Evolutionary conservation across 139 green algal genomes (phyloP), one percentile per base, ranked within the genome.

Genomic region (Tetradesmus obliquus): DNA sequence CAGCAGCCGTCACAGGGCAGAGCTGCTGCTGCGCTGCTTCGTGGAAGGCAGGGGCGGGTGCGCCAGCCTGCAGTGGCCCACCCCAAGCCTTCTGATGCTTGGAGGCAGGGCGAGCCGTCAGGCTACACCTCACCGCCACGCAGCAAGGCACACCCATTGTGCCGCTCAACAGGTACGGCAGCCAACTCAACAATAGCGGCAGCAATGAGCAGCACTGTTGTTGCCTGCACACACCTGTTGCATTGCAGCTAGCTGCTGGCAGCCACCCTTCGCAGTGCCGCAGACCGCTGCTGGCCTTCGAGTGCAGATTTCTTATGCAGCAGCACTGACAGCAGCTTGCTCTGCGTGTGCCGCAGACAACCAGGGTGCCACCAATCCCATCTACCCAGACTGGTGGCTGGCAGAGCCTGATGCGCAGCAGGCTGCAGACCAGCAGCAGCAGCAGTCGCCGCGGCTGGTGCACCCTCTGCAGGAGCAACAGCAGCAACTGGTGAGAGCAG

Each of bases 351-450:
- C 53, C 20, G 79, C 83, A 89, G 90, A 92, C 83, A 92, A 92
- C 71, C 90, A 92, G 83, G 90, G 69, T 1, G 90, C 90, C 13
- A 92, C 90, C 5, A 90, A 71, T 83, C 90, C 90, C 24, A 86
- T 92, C 53, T 92, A 92, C 24, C 90, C 90, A 15, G 90, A 92
- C 54, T 92, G 90, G 90, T 92, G 90, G 90, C 53, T 76, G 2
- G 22, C 80, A 82, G 53, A 86, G 51, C 10, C 55, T 83, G 24
- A 83, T 83, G 8, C 76, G 13, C 32, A 60, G n/a, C 57, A 84
- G 72, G 20, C 55, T 32, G 53, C 83, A 20, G 45, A 58, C 32
- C 87, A 86, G 87, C 24, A 79, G 76, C 74, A 62, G 76, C 87
- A 32, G n/a, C 66, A 51, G 58, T 51, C 79, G 32, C 60, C 60